A percentile compares a stretch with the other conserved stretches of the same genome.
phyloP scores from a whole-genome alignment of 176 grass and related monocot species.

The Carex cristatella region DNA sequence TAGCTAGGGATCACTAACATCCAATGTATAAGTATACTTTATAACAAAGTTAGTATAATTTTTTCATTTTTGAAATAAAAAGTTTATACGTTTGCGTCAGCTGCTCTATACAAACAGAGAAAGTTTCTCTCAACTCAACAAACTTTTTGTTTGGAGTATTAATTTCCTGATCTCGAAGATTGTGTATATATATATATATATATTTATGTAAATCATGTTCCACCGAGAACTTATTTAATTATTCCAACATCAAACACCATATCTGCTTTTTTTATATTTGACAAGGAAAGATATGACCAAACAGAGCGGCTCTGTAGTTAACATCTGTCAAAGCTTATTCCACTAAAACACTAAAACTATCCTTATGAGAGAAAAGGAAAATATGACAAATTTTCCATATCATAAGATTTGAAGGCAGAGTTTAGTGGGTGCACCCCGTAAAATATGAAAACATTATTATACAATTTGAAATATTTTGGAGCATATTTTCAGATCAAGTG shows the following conservation, averaged over 20 bases:
- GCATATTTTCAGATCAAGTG: too few relatives aligned
- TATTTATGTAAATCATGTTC: background rate
- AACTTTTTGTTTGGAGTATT: background rate
- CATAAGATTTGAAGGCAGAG: background rate
- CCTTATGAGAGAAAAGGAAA: background rate
- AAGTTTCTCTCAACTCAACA: background rate
- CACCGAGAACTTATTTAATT: background rate
- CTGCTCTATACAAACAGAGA: background rate
- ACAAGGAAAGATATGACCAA: background rate
- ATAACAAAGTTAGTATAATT: background rate
- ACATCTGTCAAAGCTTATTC: background rate
- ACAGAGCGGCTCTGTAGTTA: background rate
- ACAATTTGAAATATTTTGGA: too few relatives aligned
- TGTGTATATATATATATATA: background rate
- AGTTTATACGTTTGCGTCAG: background rate
- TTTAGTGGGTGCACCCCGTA: too few relatives aligned
- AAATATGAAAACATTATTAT: too few relatives aligned
- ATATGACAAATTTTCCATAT: background rate
- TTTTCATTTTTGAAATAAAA: too few relatives aligned
- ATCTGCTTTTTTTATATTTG: background rate
- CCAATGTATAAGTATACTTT: background rate
- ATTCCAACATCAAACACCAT: background rate
- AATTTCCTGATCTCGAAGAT: slow-evolving; percentile 1
- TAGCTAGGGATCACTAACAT: background rate
- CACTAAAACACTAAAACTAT: background rate